Evolutionary conservation across 768 basidiomycete genomes (phyloP).

Genomic region (Auriculariales sp.): DNA sequence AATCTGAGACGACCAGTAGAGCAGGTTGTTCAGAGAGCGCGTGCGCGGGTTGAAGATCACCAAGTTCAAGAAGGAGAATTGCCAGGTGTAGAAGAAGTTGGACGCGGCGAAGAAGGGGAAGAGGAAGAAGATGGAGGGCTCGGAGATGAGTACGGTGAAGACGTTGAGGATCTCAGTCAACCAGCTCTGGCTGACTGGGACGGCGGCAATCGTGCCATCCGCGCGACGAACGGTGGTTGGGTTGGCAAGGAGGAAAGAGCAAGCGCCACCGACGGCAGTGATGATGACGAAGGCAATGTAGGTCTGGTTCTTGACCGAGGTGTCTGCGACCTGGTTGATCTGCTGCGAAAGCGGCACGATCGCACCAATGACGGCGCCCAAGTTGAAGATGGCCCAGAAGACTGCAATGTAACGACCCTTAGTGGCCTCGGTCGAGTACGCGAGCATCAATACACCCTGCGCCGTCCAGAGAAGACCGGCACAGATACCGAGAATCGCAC

Average conservation of each 20-base stretch:
- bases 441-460: slow-evolving; percentile 40
- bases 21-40: slow-evolving; percentile 58
- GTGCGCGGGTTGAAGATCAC: slow-evolving; percentile 69
- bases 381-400: slow-evolving; percentile 38
- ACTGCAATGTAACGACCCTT: slow-evolving; percentile 36
- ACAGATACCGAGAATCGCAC: slow-evolving; percentile 34
- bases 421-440: slow-evolving; percentile 40
- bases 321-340: slow-evolving; percentile 25
- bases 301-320: slow-evolving; percentile 23
- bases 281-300: slow-evolving; percentile 31
- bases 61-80: slow-evolving; percentile 67
- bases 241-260: slow-evolving; percentile 21
- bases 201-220: slow-evolving; percentile 22
- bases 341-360: slow-evolving; percentile 62
- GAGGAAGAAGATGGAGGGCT: slow-evolving; percentile 59
- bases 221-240: slow-evolving; percentile 22
- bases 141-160: slow-evolving; percentile 48
- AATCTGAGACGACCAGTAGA: slow-evolving; percentile 73
- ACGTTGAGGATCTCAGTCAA: slow-evolving; percentile 57
- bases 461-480: slow-evolving; percentile 41
- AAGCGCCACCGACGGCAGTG: slow-evolving; percentile 26
- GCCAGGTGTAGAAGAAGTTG: slow-evolving; percentile 59
- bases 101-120: slow-evolving; percentile 65
- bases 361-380: slow-evolving; percentile 58
- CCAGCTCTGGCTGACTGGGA: slow-evolving; percentile 61